These are phyloP conservation scores for Ophiostoma montium DNA, from an alignment of 2,329 filamentous ascomycete genomes.

Conservation along the genomic window DNA sequence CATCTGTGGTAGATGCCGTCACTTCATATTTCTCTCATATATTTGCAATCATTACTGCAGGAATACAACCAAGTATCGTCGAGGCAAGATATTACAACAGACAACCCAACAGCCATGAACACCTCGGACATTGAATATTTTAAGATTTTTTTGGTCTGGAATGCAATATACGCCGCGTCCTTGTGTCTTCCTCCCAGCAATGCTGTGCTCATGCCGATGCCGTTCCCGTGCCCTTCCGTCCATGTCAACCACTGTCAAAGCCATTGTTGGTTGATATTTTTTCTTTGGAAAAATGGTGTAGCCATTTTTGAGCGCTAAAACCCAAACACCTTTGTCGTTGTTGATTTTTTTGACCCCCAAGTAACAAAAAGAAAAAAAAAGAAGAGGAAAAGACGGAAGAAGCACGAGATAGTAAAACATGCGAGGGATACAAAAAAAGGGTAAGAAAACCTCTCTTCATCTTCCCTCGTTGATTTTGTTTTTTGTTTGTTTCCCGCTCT, in stretches of 20 bases:
- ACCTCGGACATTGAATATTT: background rate
- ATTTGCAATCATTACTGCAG: too few species aligned
- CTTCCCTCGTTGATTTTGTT: background rate
- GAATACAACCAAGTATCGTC: too few species aligned
- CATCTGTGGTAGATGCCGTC: too few species aligned
- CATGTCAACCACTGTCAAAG: background rate
- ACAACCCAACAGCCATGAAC: too few species aligned
- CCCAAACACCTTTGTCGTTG: conserved; percentile 1
- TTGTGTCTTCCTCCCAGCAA: background rate
- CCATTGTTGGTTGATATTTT: background rate
- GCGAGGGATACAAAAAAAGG: background rate
- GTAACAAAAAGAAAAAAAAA: background rate
- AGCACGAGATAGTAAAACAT: conserved; percentile 2
- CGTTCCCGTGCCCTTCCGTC: background rate
- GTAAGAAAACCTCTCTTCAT: background rate
- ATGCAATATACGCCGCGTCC: background rate
- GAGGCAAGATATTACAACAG: too few species aligned
- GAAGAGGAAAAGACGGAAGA: background rate
- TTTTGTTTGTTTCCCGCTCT: background rate
- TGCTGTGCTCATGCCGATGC: background rate
- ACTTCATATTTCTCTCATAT: too few species aligned
- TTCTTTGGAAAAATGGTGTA: background rate
- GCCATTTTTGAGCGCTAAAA: conserved; percentile 5
- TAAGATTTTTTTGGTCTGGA: background rate
- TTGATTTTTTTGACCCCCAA: conserved; percentile 4